phyloP scores from a whole-genome alignment of 2,329 filamentous ascomycete species.

The Xylariaceae sp. region DNA sequence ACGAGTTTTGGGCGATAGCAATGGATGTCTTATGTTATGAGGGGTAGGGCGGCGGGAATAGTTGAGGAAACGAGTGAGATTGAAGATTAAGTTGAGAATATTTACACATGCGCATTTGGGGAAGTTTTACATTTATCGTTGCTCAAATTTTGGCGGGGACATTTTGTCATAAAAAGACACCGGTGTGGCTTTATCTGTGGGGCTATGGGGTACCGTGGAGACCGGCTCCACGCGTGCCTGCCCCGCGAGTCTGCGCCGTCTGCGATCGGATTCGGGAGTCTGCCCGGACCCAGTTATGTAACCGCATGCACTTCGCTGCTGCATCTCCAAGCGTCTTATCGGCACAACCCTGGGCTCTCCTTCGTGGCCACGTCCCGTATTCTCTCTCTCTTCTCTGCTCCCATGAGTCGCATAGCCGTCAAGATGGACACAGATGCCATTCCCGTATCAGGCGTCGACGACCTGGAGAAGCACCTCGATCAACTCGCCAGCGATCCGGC shows the following conservation, averaged over 20 bases:
- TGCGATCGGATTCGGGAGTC: too few species aligned
- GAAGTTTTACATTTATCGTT: background rate
- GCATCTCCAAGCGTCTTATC: too few species aligned
- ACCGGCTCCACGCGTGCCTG: too few species aligned
- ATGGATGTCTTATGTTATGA: background rate
- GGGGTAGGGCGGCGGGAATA: too few species aligned
- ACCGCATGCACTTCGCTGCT: too few species aligned
- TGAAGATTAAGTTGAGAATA: background rate
- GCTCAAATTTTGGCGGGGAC: background rate
- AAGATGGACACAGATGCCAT: constrained; percentile 40
- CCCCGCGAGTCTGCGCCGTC: too few species aligned
- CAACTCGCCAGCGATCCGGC: constrained; percentile 44
- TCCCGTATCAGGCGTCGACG: constrained; percentile 50
- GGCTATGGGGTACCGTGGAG: too few species aligned
- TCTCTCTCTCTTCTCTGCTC: background rate
- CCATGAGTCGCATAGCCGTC: constrained; percentile 36
- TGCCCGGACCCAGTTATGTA: too few species aligned
- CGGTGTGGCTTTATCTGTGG: background rate
- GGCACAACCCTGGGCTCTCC: background rate
- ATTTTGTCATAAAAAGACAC: background rate
- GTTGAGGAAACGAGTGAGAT: background rate
- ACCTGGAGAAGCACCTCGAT: constrained; percentile 52
- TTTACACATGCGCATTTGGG: too few species aligned
- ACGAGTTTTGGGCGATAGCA: background rate
- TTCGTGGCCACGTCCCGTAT: background rate